Evolutionary conservation across 139 green algal genomes (phyloP), one percentile per base, ranked within the genome.

Genomic region (Closterium sp.): DNA sequence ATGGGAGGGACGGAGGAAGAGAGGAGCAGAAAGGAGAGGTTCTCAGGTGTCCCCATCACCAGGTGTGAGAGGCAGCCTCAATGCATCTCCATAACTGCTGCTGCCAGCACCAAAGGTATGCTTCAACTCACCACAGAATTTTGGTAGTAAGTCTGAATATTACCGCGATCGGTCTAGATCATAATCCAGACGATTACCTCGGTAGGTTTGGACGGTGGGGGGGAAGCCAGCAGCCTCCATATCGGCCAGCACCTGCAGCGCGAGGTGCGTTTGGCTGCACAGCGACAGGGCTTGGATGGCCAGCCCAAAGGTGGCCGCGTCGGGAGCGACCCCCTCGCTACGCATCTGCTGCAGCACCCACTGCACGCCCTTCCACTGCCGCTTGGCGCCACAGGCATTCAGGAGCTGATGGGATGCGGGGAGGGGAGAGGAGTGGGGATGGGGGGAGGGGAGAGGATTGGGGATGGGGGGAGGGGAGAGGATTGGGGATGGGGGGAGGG

Each of bases 341-440:
- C 89, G 13, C 89, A 91, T 88, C 28, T 89, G 27, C n/a, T 88
- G n/a, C 29, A 91, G 45, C 30, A 38, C 70, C 89, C 89, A 91
- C 30, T 88, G 42, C 62, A 91, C 89, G 13, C 38, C 38, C 10
- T 38, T 30, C 89, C 89, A 91, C 24, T 89, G 38, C 45, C n/a
- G 11, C 30, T 50, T 70, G 10, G 24, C 24, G 1, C 28, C 45
- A 89, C 89, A 91, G 5, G 89, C 89, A 90, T 91, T 91, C 42
- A 91, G 89, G 24, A 91, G 9, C 89, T 91, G 89, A 2, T 9
- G 85, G 85, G 13, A 28, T 21, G 11, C 4, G n/a, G 13, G 21
- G 27, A 13, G 24, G 11, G n/a, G 85, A 29, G 28, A 27, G 85
- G n/a, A n/a, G 21, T 19, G 21, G 84, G 11, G 84, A 87, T 4